These are phyloP conservation scores for Pleurotus tuoliensis DNA, from an alignment of 768 basidiomycete genomes.

Conservation along the genomic window DNA sequence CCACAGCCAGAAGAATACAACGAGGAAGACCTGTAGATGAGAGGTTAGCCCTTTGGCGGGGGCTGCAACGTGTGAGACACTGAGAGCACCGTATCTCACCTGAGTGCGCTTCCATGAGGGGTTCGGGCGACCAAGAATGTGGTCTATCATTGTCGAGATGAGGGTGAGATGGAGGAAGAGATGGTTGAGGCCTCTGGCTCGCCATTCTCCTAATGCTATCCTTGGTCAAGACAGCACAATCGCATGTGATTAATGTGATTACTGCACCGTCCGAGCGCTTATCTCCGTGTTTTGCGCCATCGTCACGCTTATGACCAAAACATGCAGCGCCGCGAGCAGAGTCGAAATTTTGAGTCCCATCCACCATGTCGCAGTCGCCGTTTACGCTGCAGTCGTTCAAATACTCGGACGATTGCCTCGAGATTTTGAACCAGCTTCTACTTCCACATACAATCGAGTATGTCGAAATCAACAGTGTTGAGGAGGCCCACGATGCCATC, in stretches of 20 bases:
- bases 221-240: background rate
- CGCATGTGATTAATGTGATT: constrained; percentile 40
- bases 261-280: background rate
- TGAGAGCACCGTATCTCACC: constrained; percentile 31
- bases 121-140: constrained; percentile 82
- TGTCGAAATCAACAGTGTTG: constrained; percentile 61
- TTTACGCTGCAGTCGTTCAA: constrained; percentile 35
- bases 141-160: constrained; percentile 76
- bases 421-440: constrained; percentile 89
- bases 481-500: constrained; percentile 91
- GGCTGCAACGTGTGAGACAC: background rate
- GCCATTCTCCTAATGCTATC: background rate
- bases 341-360: background rate
- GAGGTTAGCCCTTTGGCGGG: background rate
- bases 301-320: background rate
- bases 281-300: background rate
- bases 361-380: constrained; percentile 19
- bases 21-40: constrained; percentile 72
- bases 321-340: too few species aligned
- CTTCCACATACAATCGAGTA: constrained; percentile 73
- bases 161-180: background rate
- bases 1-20: constrained; percentile 91
- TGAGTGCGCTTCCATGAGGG: constrained; percentile 89
- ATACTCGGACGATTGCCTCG: constrained; percentile 42
- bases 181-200: background rate